These are phyloP conservation scores for Dactylellina sp. DNA, from an alignment of 2,329 filamentous ascomycete species.

Conservation along the genomic window DNA sequence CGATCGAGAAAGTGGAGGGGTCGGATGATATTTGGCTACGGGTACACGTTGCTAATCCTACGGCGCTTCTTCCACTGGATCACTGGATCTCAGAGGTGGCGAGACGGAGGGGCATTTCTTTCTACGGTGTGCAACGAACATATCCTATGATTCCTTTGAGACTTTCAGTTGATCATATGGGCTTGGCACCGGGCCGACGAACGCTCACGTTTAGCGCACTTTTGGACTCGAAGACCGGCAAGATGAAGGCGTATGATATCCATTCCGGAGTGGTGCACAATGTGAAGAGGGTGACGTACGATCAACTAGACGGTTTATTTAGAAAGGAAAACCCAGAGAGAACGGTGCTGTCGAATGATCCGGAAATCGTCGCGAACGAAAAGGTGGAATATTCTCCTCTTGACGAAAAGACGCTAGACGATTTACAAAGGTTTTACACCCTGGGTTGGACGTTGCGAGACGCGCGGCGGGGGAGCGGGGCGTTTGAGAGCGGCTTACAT, in stretches of 20 bases:
- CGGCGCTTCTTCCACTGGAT: conserved; percentile 74
- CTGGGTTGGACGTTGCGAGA: conserved; percentile 13
- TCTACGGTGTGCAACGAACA: conserved; percentile 71
- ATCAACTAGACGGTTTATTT: conserved; percentile 65
- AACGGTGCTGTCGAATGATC: conserved; percentile 21
- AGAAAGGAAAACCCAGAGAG: conserved; percentile 5
- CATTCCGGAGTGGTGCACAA: conserved; percentile 69
- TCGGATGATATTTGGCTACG: conserved; percentile 77
- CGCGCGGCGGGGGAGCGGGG: neutral
- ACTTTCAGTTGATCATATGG: conserved; percentile 68
- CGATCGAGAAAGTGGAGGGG: conserved; percentile 71
- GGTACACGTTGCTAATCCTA: conserved; percentile 81
- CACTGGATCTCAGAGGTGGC: conserved; percentile 73
- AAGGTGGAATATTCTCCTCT: neutral
- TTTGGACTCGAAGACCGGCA: conserved; percentile 68
- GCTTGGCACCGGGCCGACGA: conserved; percentile 68
- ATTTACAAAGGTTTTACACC: conserved; percentile 22
- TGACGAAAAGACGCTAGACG: conserved; percentile 6
- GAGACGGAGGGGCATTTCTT: conserved; percentile 68
- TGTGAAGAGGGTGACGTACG: conserved; percentile 71
- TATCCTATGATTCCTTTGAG: conserved; percentile 73
- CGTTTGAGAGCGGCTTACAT: conserved; percentile 1
- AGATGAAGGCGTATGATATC: conserved; percentile 70
- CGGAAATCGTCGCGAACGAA: neutral
- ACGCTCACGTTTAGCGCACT: conserved; percentile 74